Evolutionary conservation across 1,284 basidiomycete species (phyloP).

Genomic region (Trichosporon coremiiforme): DNA sequence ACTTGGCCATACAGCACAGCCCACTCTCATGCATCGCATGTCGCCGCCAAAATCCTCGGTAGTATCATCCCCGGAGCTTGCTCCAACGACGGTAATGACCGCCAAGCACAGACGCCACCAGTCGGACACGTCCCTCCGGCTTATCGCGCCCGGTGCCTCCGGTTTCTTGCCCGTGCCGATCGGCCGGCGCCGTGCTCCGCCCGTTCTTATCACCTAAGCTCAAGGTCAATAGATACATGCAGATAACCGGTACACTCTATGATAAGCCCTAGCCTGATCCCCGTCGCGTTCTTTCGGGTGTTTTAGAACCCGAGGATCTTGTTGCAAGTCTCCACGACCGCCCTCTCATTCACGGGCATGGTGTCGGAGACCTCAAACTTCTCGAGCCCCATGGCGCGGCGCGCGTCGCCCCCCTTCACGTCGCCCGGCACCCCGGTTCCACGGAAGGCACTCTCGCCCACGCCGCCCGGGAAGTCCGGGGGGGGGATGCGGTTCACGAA

Average conservation of each 20-base stretch:
- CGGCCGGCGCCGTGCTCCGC: neutral
- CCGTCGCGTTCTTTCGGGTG: neutral
- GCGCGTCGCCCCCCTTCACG: constrained; percentile 59
- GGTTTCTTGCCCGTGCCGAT: neutral
- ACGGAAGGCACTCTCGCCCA: constrained; percentile 65
- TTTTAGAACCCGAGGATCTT: constrained; percentile 27
- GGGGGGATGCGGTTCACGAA: constrained; percentile 65
- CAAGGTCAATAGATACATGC: neutral
- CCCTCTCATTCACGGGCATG: constrained; percentile 33
- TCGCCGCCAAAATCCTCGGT: no score
- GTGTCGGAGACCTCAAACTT: constrained; percentile 35
- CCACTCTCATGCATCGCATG: no score
- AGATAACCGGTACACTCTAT: neutral
- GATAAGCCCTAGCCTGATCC: neutral
- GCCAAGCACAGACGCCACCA: neutral
- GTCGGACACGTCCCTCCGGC: neutral
- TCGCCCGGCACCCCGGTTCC: constrained; percentile 61
- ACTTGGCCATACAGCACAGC: no score
- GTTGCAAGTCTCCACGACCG: constrained; percentile 31
- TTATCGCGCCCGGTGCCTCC: neutral
- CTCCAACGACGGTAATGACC: neutral
- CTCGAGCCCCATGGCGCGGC: constrained; percentile 51
- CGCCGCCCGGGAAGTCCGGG: constrained; percentile 75
- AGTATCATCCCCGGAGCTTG: no score
- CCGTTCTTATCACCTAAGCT: no score